Conservation (phyloP, 2,329 filamentous ascomycete genomes). For the Ascomycota sp. region DNA sequence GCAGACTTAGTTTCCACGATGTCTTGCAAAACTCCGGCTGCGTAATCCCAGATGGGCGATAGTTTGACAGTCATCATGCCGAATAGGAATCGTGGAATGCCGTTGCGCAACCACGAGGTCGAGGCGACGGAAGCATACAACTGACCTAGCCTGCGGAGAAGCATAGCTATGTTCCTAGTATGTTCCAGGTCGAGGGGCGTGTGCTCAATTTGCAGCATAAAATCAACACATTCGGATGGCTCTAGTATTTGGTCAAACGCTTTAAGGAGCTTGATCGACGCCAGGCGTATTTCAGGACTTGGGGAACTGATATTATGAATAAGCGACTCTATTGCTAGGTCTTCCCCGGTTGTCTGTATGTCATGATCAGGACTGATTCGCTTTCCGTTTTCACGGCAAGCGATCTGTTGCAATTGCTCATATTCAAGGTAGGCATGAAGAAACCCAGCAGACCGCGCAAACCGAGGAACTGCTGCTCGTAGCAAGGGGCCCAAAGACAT, state of each 20-base stretch:
- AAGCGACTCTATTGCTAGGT: slow-evolving; percentile 42
- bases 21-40: slow-evolving; percentile 52
- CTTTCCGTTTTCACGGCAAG: slow-evolving; percentile 4
- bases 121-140: slow-evolving; percentile 38
- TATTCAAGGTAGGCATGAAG: slow-evolving; percentile 41
- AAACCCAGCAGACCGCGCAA: slow-evolving; percentile 45
- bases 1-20: slow-evolving; percentile 51
- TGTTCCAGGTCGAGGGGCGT: slow-evolving; percentile 60
- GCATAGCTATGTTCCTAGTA: slow-evolving; percentile 60
- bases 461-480: slow-evolving; percentile 43
- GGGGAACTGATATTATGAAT: slow-evolving; percentile 55
- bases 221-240: slow-evolving; percentile 10
- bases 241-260: slow-evolving; percentile 22
- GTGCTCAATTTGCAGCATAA: slow-evolving; percentile 63
- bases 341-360: slow-evolving; percentile 23
- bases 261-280: slow-evolving; percentile 52
- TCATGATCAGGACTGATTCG: slow-evolving; percentile 21
- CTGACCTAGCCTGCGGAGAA: slow-evolving; percentile 56
- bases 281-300: slow-evolving; percentile 53
- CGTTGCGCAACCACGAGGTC: slow-evolving; percentile 44
- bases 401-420: slow-evolving; percentile 15
- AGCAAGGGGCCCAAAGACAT: slow-evolving; percentile 42
- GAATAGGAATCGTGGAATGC: slow-evolving; percentile 69
- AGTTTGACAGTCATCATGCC: slow-evolving; percentile 75
- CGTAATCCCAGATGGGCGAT: slow-evolving; percentile 73